Evolutionary conservation across 164 flowering plant genomes (phyloP).

Genomic region (Pachysandra terminalis): DNA sequence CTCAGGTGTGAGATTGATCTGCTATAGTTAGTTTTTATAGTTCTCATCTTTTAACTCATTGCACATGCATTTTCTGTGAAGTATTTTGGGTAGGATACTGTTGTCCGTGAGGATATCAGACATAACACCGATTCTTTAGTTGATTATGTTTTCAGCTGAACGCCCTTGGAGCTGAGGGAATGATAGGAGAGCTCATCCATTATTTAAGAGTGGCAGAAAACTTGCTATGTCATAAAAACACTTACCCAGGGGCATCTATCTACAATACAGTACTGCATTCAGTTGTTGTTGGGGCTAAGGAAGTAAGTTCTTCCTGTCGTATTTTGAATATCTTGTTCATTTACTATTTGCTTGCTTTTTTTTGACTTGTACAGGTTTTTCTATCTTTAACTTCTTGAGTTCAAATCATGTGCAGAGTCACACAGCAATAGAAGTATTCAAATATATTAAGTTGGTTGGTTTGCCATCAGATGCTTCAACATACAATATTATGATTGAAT

Average conservation of each 20-base stretch:
- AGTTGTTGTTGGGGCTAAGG: slow-evolving; percentile 61
- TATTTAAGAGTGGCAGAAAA: slow-evolving; percentile 46
- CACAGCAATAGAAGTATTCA: slow-evolving; percentile 56
- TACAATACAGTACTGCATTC: slow-evolving; percentile 70
- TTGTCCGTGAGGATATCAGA: too few relatives aligned
- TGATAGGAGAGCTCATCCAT: slow-evolving; percentile 51
- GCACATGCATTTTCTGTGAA: not conserved
- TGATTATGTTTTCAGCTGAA: slow-evolving; percentile 46
- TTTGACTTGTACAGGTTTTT: not conserved
- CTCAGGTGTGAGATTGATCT: too few relatives aligned
- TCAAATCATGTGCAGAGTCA: slow-evolving; percentile 47
- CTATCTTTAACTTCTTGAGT: not conserved
- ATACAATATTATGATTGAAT: slow-evolving; percentile 76
- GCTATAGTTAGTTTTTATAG: too few relatives aligned
- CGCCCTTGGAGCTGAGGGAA: slow-evolving; percentile 85
- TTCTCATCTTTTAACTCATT: too few relatives aligned
- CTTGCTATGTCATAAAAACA: slow-evolving; percentile 24
- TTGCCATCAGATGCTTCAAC: slow-evolving; percentile 51
- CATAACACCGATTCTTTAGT: slow-evolving; percentile 3
- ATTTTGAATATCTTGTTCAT: not conserved
- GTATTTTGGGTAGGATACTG: too few relatives aligned
- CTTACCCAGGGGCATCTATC: slow-evolving; percentile 25
- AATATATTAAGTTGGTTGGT: slow-evolving; percentile 47
- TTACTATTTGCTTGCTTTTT: not conserved
- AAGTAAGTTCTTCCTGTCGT: slow-evolving; percentile 41